phyloP scores from a whole-genome alignment of 2,329 filamentous ascomycete species.

The Aureobasidium mangrovei region DNA sequence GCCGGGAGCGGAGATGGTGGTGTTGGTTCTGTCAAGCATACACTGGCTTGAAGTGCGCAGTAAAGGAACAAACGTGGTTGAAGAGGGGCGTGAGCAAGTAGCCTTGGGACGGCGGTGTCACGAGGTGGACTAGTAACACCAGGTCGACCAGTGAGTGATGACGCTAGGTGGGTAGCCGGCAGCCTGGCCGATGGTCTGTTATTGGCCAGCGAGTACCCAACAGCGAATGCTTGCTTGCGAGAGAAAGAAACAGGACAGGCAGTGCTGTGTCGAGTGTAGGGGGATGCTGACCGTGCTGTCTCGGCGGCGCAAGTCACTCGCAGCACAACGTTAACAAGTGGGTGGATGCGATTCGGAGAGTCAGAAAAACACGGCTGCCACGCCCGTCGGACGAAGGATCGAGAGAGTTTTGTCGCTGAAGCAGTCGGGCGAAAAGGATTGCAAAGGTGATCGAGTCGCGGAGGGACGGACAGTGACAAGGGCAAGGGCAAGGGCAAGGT shows the following conservation, averaged over 20 bases:
- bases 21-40: slow-evolving; percentile 5
- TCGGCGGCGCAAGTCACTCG: not conserved
- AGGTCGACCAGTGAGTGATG: slow-evolving; percentile 5
- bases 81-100: not conserved
- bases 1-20: not conserved
- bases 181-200: not conserved
- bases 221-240: not conserved
- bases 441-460: not conserved
- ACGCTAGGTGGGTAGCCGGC: slow-evolving; percentile 4
- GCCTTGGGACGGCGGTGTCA: not conserved
- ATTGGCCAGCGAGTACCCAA: slow-evolving; percentile 8
- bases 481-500: not conserved
- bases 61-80: not conserved
- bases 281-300: slow-evolving; percentile 9
- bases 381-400: not conserved
- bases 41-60: not conserved
- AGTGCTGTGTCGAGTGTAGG: slow-evolving; percentile 1
- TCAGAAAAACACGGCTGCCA: slow-evolving; percentile 7
- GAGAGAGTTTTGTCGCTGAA: not conserved
- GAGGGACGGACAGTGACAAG: not conserved
- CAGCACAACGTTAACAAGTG: slow-evolving; percentile 1
- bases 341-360: slow-evolving; percentile 2
- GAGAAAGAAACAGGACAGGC: not conserved
- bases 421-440: not conserved
- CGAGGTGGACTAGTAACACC: slow-evolving; percentile 12